These are phyloP conservation scores for Cichorium intybus DNA, from an alignment of 140 eudicot genomes.

Conservation along the genomic window DNA sequence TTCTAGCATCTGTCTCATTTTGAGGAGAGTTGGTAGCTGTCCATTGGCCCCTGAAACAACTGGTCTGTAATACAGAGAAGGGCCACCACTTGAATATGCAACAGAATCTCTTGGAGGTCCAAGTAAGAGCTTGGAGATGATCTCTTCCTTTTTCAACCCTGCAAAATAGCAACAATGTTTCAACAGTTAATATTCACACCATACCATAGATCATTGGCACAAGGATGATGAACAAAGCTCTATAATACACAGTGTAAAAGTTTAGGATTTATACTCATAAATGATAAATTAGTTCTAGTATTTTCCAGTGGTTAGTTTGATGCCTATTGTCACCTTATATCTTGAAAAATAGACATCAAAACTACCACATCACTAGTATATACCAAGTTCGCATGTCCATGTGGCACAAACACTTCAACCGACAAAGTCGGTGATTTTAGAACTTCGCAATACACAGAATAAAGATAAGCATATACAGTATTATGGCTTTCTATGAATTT, in stretches of 20 bases:
- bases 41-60: slow-evolving; percentile 36
- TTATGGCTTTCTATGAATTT: background rate
- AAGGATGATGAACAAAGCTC: background rate
- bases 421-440: background rate
- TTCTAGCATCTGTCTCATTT: slow-evolving; percentile 42
- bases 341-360: background rate
- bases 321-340: background rate
- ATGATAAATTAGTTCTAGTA: background rate
- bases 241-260: background rate
- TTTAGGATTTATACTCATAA: background rate
- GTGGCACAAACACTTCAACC: slow-evolving; percentile 20
- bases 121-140: slow-evolving; percentile 60
- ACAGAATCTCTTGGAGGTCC: slow-evolving; percentile 39
- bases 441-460: slow-evolving; percentile 1
- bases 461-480: background rate
- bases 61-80: slow-evolving; percentile 34
- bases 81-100: slow-evolving; percentile 37
- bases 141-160: slow-evolving; percentile 71
- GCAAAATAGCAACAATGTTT: slow-evolving; percentile 27
- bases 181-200: background rate
- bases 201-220: slow-evolving; percentile 6
- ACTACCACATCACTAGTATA: background rate
- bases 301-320: slow-evolving; percentile 4
- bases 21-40: slow-evolving; percentile 38
- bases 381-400: background rate